Conservation (phyloP, 306 rosid species). For the Rosa persica region DNA sequence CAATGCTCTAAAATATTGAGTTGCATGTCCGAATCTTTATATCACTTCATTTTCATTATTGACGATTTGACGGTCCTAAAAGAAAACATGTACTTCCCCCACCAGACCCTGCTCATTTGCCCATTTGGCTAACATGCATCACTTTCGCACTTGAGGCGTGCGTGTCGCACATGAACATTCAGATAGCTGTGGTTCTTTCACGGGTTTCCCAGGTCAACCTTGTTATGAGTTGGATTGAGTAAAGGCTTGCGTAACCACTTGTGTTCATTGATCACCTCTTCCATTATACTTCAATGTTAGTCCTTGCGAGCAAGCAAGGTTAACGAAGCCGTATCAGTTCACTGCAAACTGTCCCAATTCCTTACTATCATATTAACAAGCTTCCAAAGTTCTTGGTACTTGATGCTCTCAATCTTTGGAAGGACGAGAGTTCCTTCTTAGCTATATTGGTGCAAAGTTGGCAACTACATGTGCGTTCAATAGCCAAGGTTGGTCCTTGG, state of each 20-base stretch:
- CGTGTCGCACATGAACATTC: not conserved
- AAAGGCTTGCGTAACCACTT: not conserved
- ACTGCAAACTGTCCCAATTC: not conserved
- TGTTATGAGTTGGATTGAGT: not conserved
- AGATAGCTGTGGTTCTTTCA: not conserved
- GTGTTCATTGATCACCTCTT: not conserved
- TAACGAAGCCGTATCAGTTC: not conserved
- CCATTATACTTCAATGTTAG: not conserved
- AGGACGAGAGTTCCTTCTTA: not conserved
- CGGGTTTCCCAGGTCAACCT: not conserved
- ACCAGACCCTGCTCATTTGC: too few relatives aligned
- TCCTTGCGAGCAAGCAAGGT: conserved; percentile 2
- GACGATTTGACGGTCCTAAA: too few relatives aligned
- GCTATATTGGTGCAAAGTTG: not conserved
- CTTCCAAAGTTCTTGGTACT: not conserved
- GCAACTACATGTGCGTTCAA: not conserved
- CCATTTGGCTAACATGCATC: not conserved
- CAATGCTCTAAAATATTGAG: too few relatives aligned
- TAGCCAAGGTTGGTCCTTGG: not conserved
- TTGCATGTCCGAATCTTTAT: too few relatives aligned
- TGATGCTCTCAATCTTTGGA: not conserved
- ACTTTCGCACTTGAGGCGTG: not conserved
- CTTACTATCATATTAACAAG: not conserved
- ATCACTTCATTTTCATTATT: not conserved
- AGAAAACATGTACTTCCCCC: not conserved